Evolutionary conservation across 108 stramenopile species (phyloP).

Genomic region (Pseudonitzschia delicatissima): DNA sequence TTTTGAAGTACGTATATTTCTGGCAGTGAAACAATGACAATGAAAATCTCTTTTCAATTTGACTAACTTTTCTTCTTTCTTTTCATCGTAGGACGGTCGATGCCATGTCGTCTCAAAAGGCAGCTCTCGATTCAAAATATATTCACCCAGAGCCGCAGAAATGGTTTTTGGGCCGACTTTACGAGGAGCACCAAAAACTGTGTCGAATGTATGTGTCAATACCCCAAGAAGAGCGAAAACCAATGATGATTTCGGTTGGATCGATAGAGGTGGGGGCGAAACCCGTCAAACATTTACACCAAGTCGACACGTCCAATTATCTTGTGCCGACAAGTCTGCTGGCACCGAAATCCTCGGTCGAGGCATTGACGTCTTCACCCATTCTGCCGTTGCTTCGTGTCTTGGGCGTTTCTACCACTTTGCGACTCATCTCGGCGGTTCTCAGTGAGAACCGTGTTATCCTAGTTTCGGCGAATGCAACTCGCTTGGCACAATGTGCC

Average conservation of each 20-base stretch:
- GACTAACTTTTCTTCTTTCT: background rate
- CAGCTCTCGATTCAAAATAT: conserved; percentile 21
- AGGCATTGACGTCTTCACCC: conserved; percentile 46
- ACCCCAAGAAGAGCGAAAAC: conserved; percentile 35
- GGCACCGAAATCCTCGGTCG: conserved; percentile 5
- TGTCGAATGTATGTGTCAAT: conserved; percentile 21
- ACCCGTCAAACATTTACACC: conserved; percentile 13
- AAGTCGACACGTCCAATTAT: conserved; percentile 43
- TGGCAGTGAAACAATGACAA: background rate
- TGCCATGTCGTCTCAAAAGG: conserved; percentile 33
- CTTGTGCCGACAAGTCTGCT: conserved; percentile 49
- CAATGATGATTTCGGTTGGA: conserved; percentile 35
- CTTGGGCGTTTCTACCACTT: conserved; percentile 59
- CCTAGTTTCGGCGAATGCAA: conserved; percentile 57
- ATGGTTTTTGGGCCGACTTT: conserved; percentile 35
- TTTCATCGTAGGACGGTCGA: conserved; percentile 51
- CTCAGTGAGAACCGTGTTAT: conserved; percentile 76
- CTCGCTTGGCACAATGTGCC: conserved; percentile 71
- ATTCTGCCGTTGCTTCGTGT: conserved; percentile 74
- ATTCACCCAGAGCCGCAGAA: conserved; percentile 36
- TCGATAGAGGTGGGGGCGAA: conserved; percentile 37
- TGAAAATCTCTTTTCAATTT: background rate
- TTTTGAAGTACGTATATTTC: conserved; percentile 59
- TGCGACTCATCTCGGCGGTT: conserved; percentile 72
- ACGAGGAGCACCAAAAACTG: conserved; percentile 42